A percentile compares a stretch with the other conserved stretches of the same genome.
Evolutionary conservation across 306 rosid genomes (phyloP).

Genomic region (Biancaea sappan): DNA sequence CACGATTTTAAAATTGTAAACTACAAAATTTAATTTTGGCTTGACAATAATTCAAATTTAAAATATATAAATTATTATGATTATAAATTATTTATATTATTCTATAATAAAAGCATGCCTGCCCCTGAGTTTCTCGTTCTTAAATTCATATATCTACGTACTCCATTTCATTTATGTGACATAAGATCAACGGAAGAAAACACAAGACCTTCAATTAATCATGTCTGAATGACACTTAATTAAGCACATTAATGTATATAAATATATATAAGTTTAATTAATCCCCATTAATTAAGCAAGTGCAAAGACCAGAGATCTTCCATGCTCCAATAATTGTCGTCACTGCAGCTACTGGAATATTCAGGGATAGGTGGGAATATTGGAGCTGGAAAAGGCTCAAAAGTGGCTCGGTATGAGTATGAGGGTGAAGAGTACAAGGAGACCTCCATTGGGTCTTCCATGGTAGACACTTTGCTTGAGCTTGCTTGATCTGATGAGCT

Average conservation of each 20-base stretch:
- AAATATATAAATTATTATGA: too few relatives aligned
- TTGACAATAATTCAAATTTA: too few relatives aligned
- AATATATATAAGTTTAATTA: slow-evolving; percentile 20
- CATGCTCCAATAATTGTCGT: slow-evolving; percentile 75
- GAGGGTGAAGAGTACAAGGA: slow-evolving; percentile 41
- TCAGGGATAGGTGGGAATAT: slow-evolving; percentile 34
- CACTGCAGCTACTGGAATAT: slow-evolving; percentile 34
- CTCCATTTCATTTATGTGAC: too few relatives aligned
- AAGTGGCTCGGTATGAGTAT: slow-evolving; percentile 33
- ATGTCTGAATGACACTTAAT: too few relatives aligned
- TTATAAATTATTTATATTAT: too few relatives aligned
- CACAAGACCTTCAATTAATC: too few relatives aligned
- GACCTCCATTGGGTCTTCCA: slow-evolving; percentile 52
- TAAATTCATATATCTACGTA: too few relatives aligned
- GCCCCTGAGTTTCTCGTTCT: too few relatives aligned
- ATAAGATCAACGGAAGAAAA: too few relatives aligned
- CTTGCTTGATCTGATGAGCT: slow-evolving; percentile 41
- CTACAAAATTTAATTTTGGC: too few relatives aligned
- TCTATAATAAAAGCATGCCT: too few relatives aligned
- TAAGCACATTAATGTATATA: background rate
- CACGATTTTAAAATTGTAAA: too few relatives aligned
- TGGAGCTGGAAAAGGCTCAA: slow-evolving; percentile 42
- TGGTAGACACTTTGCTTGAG: slow-evolving; percentile 47
- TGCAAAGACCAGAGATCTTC: slow-evolving; percentile 98
- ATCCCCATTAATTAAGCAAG: slow-evolving; percentile 64